A percentile compares a stretch with the other conserved stretches of the same genome.
These are phyloP conservation scores for Bacidia gigantensis DNA, from an alignment of 495 filamentous ascomycete species.

Conservation along the genomic window DNA sequence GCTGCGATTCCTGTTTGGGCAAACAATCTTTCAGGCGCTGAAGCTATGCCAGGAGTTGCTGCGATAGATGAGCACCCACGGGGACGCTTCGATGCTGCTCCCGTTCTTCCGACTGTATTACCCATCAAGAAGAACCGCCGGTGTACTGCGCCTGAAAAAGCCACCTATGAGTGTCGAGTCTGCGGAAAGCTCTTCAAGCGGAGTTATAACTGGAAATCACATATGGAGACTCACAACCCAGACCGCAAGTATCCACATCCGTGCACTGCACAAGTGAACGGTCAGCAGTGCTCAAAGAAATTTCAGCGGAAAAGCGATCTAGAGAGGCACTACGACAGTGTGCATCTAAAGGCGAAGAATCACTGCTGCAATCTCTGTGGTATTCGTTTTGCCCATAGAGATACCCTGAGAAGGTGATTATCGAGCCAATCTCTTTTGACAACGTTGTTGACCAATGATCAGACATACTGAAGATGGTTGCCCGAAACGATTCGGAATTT, in stretches of 20 bases:
- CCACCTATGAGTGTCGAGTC: constrained; percentile 59
- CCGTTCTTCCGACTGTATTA: constrained; percentile 16
- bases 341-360: constrained; percentile 62
- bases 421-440: constrained; percentile 5
- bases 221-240: constrained; percentile 82
- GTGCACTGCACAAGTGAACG: constrained; percentile 44
- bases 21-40: too few relatives aligned
- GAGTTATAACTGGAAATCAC: constrained; percentile 81
- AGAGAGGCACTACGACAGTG: constrained; percentile 67
- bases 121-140: constrained; percentile 32
- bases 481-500: constrained; percentile 51
- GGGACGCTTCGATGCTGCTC: constrained; percentile 13
- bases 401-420: constrained; percentile 62
- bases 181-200: constrained; percentile 76
- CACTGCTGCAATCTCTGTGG: constrained; percentile 59
- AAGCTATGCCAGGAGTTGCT: too few relatives aligned
- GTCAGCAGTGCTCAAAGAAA: constrained; percentile 45
- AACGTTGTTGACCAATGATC: constrained; percentile 14
- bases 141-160: constrained; percentile 56
- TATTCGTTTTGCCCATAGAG: constrained; percentile 62
- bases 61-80: too few relatives aligned
- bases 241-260: constrained; percentile 52
- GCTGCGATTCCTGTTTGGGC: too few relatives aligned
- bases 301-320: constrained; percentile 81
- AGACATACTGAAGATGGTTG: constrained; percentile 76